Conservation (phyloP, 2,329 filamentous ascomycete species). For the Colletotrichum higginsianum region DNA sequence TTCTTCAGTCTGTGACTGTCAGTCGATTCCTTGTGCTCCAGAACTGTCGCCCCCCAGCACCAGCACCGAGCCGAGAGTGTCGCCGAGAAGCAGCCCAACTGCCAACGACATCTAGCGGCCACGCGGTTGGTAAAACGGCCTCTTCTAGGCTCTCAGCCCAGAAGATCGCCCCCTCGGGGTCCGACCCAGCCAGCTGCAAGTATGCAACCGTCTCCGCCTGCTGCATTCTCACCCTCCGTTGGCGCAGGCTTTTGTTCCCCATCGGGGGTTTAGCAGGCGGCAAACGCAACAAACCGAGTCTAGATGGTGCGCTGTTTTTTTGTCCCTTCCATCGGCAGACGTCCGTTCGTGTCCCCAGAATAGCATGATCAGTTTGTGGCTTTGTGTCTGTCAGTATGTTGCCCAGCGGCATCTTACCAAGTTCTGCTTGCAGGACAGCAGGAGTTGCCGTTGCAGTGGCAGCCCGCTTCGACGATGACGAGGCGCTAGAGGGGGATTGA, state of each 20-base stretch:
- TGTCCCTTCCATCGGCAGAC: constrained; percentile 24
- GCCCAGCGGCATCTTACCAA: neutral
- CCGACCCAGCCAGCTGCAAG: neutral
- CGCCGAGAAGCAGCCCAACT: constrained; percentile 31
- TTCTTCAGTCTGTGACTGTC: neutral
- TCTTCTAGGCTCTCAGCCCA: constrained; percentile 26
- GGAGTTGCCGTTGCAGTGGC: constrained; percentile 10
- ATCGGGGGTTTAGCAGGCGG: constrained; percentile 11
- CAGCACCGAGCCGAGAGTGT: constrained; percentile 14
- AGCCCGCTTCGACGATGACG: constrained; percentile 21
- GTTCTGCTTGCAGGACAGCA: neutral
- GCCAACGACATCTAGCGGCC: constrained; percentile 33
- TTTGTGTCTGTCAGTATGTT: neutral
- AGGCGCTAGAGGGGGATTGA: neutral
- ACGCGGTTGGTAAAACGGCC: constrained; percentile 23
- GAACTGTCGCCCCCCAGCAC: no score
- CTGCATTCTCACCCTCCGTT: constrained; percentile 13
- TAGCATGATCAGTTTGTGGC: constrained; percentile 11
- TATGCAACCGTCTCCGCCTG: neutral
- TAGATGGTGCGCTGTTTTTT: constrained; percentile 10
- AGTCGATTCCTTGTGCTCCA: neutral
- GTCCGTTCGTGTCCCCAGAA: constrained; percentile 19
- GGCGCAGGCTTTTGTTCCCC: constrained; percentile 12
- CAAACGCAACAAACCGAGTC: constrained; percentile 10
- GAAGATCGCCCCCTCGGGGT: neutral